Conservation (phyloP, 495 filamentous ascomycete genomes). For the Penicillium salamii region DNA sequence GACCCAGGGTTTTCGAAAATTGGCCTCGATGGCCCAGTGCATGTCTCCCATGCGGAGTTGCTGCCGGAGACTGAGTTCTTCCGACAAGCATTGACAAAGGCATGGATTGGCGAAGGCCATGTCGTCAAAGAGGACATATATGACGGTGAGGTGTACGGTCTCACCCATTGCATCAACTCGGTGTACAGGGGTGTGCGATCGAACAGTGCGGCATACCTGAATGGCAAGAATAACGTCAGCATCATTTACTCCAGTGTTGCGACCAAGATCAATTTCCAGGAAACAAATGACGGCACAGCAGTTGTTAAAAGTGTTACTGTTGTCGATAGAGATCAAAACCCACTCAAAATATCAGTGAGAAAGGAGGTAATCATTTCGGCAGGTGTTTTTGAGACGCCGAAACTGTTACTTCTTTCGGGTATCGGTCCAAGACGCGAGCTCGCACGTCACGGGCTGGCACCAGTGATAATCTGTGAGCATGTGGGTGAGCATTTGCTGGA, state of each 20-base stretch:
- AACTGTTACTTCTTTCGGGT: slow-evolving; percentile 61
- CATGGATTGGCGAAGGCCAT: slow-evolving; percentile 39
- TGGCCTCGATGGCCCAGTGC: slow-evolving; percentile 40
- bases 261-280: background rate
- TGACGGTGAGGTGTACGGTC: slow-evolving; percentile 48
- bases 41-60: slow-evolving; percentile 48
- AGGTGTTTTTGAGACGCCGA: slow-evolving; percentile 57
- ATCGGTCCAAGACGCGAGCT: slow-evolving; percentile 52
- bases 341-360: background rate
- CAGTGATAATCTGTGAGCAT: slow-evolving; percentile 49
- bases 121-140: slow-evolving; percentile 14
- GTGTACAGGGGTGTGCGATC: slow-evolving; percentile 54
- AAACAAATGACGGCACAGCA: background rate
- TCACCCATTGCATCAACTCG: slow-evolving; percentile 46
- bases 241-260: background rate
- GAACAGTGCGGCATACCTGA: slow-evolving; percentile 42
- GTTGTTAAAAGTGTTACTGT: slow-evolving; percentile 31
- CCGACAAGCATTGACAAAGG: slow-evolving; percentile 47
- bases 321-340: background rate
- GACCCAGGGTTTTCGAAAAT: slow-evolving; percentile 36
- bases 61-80: slow-evolving; percentile 45
- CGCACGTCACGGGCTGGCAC: slow-evolving; percentile 36
- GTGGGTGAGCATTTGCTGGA: slow-evolving; percentile 63
- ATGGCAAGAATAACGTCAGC: slow-evolving; percentile 47
- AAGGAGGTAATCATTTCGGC: slow-evolving; percentile 52